A percentile compares a stretch with the other conserved stretches of the same genome.
These are phyloP conservation scores for Leishmania turanica DNA, from an alignment of 208 protist species.

Conservation along the genomic window DNA sequence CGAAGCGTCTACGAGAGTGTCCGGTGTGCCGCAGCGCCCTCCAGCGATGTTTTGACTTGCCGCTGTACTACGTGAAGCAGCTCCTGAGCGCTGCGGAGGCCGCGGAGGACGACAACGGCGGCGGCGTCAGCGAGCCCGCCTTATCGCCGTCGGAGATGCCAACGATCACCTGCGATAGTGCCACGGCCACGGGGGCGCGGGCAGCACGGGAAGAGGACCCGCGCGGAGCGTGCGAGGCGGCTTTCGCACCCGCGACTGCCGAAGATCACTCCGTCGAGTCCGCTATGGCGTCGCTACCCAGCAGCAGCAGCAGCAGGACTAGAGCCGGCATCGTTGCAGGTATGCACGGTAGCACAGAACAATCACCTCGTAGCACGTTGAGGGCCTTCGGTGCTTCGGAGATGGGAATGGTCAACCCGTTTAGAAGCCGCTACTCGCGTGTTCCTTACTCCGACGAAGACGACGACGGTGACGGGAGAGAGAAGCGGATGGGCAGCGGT, in stretches of 20 bases:
- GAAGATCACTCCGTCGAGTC: neutral
- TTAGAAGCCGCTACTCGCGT: constrained; percentile 9
- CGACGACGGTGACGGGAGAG: neutral
- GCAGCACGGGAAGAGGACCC: neutral
- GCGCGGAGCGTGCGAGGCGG: neutral
- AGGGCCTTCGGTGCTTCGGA: neutral
- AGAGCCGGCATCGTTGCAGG: neutral
- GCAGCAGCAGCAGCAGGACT: neutral
- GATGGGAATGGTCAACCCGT: neutral
- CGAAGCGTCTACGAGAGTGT: constrained; percentile 38
- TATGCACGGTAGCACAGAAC: neutral
- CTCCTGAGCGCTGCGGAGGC: constrained; percentile 14
- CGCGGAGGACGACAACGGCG: constrained; percentile 7
- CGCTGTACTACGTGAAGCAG: constrained; percentile 39
- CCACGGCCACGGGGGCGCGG: neutral
- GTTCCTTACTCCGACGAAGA: constrained; percentile 2
- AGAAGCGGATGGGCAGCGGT: neutral
- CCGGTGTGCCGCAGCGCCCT: constrained; percentile 49
- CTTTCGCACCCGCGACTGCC: neutral
- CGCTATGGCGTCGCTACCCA: neutral
- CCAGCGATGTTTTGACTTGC: constrained; percentile 40
- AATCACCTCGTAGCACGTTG: neutral
- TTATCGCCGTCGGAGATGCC: neutral
- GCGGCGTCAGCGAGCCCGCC: neutral
- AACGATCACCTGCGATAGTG: neutral